Evolutionary conservation across 2,329 filamentous ascomycete species (phyloP).

Genomic region (Apiospora arundinis): DNA sequence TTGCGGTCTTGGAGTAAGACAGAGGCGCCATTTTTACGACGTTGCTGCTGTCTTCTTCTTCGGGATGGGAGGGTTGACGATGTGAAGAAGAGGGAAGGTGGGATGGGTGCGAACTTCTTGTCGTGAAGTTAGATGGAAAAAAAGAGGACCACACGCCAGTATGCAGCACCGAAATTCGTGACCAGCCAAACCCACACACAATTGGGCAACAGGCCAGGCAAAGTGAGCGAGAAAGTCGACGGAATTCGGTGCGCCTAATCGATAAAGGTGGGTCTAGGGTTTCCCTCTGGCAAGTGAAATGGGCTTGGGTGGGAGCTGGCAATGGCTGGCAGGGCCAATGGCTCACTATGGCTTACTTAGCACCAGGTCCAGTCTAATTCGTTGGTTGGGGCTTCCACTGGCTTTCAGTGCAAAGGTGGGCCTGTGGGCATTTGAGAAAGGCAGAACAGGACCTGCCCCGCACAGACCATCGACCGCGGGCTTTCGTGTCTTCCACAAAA

Average conservation of each 20-base stretch:
- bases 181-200: constrained; percentile 16
- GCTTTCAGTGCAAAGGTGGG: no score
- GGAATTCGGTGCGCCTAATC: constrained; percentile 9
- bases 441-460: neutral
- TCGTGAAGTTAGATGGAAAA: constrained; percentile 19
- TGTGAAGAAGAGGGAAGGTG: constrained; percentile 24
- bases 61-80: constrained; percentile 40
- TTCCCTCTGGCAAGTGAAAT: constrained; percentile 10
- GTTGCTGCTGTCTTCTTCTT: constrained; percentile 43
- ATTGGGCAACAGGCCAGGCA: neutral
- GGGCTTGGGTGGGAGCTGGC: neutral
- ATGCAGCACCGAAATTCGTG: constrained; percentile 1
- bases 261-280: constrained; percentile 21
- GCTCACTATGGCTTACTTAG: constrained; percentile 16
- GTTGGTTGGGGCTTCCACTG: neutral
- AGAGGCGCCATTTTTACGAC: constrained; percentile 54
- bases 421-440: no score
- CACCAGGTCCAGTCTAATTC: neutral
- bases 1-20: constrained; percentile 99
- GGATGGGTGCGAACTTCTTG: constrained; percentile 15
- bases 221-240: neutral
- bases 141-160: constrained; percentile 18
- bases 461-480: neutral
- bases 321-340: neutral
- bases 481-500: constrained; percentile 25